These are phyloP conservation scores for Grigorovia jiainica DNA, from an alignment of 805 yeast genomes.

Conservation along the genomic window DNA sequence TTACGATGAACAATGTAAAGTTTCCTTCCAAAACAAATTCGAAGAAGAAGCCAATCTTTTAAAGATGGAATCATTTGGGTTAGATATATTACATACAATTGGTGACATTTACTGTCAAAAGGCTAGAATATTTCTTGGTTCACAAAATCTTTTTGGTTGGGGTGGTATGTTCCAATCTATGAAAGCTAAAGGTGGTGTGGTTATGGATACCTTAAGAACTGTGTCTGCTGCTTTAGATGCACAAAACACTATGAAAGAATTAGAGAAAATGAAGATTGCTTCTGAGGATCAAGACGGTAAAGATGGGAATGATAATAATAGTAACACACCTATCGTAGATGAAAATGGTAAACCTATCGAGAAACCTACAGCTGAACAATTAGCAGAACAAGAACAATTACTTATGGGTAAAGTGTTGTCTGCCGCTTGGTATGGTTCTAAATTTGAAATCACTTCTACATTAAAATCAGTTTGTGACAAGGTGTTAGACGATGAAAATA, in stretches of 20 bases:
- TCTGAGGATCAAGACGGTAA: slow-evolving; percentile 22
- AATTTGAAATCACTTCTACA: slow-evolving; percentile 66
- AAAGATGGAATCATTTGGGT: slow-evolving; percentile 78
- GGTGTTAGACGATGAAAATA: slow-evolving; percentile 49
- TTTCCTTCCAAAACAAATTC: slow-evolving; percentile 54
- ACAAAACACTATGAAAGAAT: slow-evolving; percentile 65
- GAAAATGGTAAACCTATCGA: slow-evolving; percentile 44
- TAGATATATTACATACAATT: slow-evolving; percentile 67
- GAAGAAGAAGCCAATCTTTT: slow-evolving; percentile 74
- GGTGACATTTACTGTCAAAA: slow-evolving; percentile 62
- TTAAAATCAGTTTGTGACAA: slow-evolving; percentile 62
- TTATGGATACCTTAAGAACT: slow-evolving; percentile 62
- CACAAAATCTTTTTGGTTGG: slow-evolving; percentile 53
- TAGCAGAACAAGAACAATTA: slow-evolving; percentile 64
- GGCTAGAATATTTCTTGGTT: slow-evolving; percentile 53
- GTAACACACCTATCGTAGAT: slow-evolving; percentile 33
- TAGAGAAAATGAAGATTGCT: slow-evolving; percentile 55
- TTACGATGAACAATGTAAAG: slow-evolving; percentile 50
- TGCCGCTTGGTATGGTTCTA: slow-evolving; percentile 81
- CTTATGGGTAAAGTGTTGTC: slow-evolving; percentile 71
- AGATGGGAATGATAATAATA: background rate
- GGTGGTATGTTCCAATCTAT: slow-evolving; percentile 67
- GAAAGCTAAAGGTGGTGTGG: slow-evolving; percentile 65
- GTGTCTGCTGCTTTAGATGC: slow-evolving; percentile 71
- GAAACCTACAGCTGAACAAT: slow-evolving; percentile 50